Evolutionary conservation across 164 flowering plant species (phyloP).

Genomic region (Chimonanthus praecox): DNA sequence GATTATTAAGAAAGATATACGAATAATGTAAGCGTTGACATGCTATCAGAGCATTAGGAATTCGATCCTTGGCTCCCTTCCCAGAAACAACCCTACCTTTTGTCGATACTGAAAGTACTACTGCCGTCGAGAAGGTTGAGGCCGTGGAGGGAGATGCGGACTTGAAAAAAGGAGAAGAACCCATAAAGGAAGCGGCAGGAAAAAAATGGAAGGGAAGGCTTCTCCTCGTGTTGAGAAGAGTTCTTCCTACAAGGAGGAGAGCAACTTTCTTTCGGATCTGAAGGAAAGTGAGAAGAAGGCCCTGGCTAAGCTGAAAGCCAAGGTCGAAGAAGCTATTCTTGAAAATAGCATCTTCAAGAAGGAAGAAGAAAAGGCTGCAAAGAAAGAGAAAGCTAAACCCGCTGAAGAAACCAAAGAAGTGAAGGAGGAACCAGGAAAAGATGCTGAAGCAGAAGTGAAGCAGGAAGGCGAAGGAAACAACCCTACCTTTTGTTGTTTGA

Average conservation of each 20-base stretch:
- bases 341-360: conserved; percentile 35
- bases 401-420: background rate
- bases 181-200: conserved; percentile 9
- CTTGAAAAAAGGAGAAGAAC: background rate
- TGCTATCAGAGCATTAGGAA: too few relatives aligned
- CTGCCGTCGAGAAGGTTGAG: conserved; percentile 11
- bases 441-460: background rate
- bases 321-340: conserved; percentile 63
- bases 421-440: background rate
- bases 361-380: conserved; percentile 5
- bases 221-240: conserved; percentile 33
- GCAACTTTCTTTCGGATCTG: conserved; percentile 53
- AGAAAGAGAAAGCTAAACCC: background rate
- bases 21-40: too few relatives aligned
- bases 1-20: too few relatives aligned
- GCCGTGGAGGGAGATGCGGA: too few relatives aligned
- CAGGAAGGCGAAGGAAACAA: conserved; percentile 10
- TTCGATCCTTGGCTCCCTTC: too few relatives aligned
- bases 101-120: background rate
- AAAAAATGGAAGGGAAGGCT: conserved; percentile 1
- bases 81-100: too few relatives aligned
- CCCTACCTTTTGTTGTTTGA: too few relatives aligned
- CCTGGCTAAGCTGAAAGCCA: conserved; percentile 44
- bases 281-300: conserved; percentile 69
- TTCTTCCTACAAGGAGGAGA: conserved; percentile 62